Conservation (phyloP, 345 rosid genomes). For the Lagerstroemia speciosa region DNA sequence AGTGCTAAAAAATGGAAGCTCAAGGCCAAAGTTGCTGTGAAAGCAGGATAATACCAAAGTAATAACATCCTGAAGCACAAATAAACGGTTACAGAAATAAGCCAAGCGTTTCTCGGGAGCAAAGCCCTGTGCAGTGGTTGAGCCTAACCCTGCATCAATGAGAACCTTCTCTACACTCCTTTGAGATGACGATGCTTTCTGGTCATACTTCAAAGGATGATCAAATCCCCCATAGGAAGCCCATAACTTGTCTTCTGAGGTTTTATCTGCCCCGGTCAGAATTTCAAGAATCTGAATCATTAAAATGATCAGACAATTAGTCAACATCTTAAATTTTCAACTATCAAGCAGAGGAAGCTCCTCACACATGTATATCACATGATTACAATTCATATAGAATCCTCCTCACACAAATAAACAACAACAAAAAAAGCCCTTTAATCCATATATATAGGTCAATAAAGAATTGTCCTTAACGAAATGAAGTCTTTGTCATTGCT, state of each 20-base stretch:
- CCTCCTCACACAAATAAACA: neutral
- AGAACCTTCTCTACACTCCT: constrained; percentile 11
- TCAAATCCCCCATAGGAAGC: constrained; percentile 37
- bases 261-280: constrained; percentile 43
- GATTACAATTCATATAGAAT: neutral
- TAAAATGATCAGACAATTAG: neutral
- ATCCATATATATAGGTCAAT: neutral
- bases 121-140: constrained; percentile 15
- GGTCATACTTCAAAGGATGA: constrained; percentile 23
- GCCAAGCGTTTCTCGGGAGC: constrained; percentile 24
- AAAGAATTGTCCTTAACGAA: neutral
- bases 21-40: constrained; percentile 26
- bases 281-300: constrained; percentile 56
- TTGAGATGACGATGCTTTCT: constrained; percentile 19
- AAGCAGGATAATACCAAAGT: constrained; percentile 29
- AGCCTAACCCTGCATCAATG: constrained; percentile 32
- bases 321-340: neutral
- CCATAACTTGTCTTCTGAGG: constrained; percentile 37
- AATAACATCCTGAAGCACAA: constrained; percentile 51
- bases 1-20: constrained; percentile 57
- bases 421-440: neutral
- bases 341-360: neutral
- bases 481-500: neutral
- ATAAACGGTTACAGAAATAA: constrained; percentile 35
- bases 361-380: neutral